Base-by-base conservation (phyloP, 805 yeast genomes). In the Ogataea haglerorum region DNA sequence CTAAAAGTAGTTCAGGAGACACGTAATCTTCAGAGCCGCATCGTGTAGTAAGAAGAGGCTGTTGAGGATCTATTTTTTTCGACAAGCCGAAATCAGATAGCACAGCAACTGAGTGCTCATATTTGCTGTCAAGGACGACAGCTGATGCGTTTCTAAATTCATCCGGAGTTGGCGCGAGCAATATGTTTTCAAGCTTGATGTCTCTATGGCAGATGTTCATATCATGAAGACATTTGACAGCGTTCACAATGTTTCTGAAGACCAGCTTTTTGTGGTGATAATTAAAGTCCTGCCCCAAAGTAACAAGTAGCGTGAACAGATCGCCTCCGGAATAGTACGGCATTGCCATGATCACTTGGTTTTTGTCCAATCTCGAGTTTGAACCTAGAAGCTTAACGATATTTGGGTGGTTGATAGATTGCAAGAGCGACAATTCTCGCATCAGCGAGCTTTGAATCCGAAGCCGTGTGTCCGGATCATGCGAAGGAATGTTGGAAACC, bases 1-100 rank as follows among this genome's bases (percentile, higher is more conserved):
- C 98, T 78, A 93, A 77, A 27, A 93, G 67, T 17, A 93, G 65
- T 57, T 93, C 99, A 0, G 99, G 99, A 0, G 96, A 83, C 6
- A 93, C 95, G 54, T 93, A 93, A 59, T 93, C 99, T 48, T 87
- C 96, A 1, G 96, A 86, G 0, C 99, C 99, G 61, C 99, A 93
- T 46, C 98, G 66, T 1, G 98, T 91, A 2, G 85, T 74, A 18
- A 95, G 70, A 42, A 82, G 52, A 18, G 88, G 85, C 48, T 76
- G 68, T 1, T 67, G 71, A 1, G 78, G 74, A 36, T 74, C 78
- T 17, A 91, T 73, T 36, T 71, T 67, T 52, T 88, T 81, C 9
- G 95, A 82, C 19, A 93, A 72, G 0, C 99, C 99, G 63, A 93
- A 83, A 67, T 93, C 99, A 0, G 95, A 82, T 23, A 89, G 60